A percentile compares a stretch with the other conserved stretches of the same genome.
phyloP scores from a whole-genome alignment of 352 stramenopile genomes.

The Phytophthora hibernalis region DNA sequence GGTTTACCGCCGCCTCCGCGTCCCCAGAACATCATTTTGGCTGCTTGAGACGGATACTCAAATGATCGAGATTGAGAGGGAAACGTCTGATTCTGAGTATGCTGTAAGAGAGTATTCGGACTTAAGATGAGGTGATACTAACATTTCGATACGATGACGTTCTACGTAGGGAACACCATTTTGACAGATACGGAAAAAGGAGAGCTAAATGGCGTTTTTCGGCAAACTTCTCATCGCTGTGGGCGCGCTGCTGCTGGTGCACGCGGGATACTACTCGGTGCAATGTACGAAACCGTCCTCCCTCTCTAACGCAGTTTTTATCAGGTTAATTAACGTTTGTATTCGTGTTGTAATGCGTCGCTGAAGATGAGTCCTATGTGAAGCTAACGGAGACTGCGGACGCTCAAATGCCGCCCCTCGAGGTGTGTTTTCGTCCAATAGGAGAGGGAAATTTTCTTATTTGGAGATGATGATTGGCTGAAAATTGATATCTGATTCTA shows the following conservation, averaged over 20 bases:
- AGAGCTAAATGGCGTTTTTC: constrained; percentile 49
- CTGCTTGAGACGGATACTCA: constrained; percentile 16
- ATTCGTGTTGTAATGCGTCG: constrained; percentile 1
- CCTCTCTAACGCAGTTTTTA: neutral
- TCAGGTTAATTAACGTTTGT: constrained; percentile 4
- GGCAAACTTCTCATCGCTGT: constrained; percentile 77
- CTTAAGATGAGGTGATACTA: neutral
- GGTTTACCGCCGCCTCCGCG: constrained; percentile 26
- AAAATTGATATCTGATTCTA: constrained; percentile 9
- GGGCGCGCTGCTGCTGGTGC: constrained; percentile 70
- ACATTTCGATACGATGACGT: neutral
- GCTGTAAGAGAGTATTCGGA: neutral
- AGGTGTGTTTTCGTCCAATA: constrained; percentile 44
- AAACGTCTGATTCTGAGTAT: constrained; percentile 1
- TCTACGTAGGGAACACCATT: neutral
- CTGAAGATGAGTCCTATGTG: constrained; percentile 79
- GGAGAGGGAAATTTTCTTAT: neutral
- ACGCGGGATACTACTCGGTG: constrained; percentile 85
- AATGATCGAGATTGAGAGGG: constrained; percentile 22
- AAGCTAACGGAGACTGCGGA: constrained; percentile 78
- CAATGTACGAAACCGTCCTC: constrained; percentile 58
- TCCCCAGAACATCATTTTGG: constrained; percentile 55
- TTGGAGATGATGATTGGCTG: constrained; percentile 1
- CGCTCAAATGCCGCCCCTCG: constrained; percentile 67
- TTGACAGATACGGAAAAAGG: neutral